phyloP scores from a whole-genome alignment of 345 rosid genomes.

The Gossypium arboreum region DNA sequence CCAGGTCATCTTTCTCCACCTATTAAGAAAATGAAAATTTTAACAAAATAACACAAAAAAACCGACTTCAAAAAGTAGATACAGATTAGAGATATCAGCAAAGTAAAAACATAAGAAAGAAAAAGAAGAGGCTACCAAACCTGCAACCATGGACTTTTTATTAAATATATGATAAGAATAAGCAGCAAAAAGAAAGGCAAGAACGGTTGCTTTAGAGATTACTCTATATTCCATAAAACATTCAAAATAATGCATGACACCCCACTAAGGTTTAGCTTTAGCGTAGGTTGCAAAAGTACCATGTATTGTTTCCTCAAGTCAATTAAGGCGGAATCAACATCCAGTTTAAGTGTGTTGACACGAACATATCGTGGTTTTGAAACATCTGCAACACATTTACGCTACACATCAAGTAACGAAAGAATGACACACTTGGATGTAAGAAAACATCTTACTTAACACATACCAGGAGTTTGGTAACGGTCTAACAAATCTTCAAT shows the following conservation, averaged over 20 bases:
- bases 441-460: slow-evolving; percentile 2
- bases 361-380: slow-evolving; percentile 75
- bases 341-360: slow-evolving; percentile 78
- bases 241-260: slow-evolving; percentile 12
- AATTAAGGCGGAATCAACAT: slow-evolving; percentile 51
- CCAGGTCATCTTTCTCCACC: slow-evolving; percentile 74
- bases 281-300: slow-evolving; percentile 37
- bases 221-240: neutral
- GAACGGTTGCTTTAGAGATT: neutral
- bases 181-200: neutral
- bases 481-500: slow-evolving; percentile 55
- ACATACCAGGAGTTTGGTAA: slow-evolving; percentile 51
- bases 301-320: slow-evolving; percentile 52
- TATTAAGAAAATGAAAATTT: slow-evolving; percentile 24
- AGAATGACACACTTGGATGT: neutral
- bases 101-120: neutral
- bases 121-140: neutral
- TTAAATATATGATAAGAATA: neutral
- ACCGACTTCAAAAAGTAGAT: neutral
- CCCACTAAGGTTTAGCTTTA: slow-evolving; percentile 9
- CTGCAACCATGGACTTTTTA: neutral
- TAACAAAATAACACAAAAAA: slow-evolving; percentile 1
- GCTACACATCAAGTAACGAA: slow-evolving; percentile 8
- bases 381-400: slow-evolving; percentile 44
- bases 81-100: neutral